Percentiles rank a stretch among this genome's conserved stretches.
These are phyloP conservation scores for Cryphonectria nitschkei DNA, from an alignment of 2,329 filamentous ascomycete genomes.

Conservation along the genomic window DNA sequence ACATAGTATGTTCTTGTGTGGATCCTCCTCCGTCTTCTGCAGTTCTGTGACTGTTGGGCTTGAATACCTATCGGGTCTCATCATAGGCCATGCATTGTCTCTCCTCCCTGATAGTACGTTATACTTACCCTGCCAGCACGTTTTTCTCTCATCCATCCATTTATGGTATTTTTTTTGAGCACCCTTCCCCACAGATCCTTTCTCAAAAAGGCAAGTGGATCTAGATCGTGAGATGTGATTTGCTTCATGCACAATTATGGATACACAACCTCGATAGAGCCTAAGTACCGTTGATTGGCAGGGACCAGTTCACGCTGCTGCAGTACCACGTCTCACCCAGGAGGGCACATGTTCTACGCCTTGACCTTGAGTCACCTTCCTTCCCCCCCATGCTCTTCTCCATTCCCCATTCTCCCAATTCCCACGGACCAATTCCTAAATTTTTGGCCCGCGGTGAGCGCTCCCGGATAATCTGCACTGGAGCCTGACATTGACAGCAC, in stretches of 20 bases:
- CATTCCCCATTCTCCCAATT: background rate
- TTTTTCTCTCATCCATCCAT: background rate
- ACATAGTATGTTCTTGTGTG: background rate
- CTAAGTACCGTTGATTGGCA: conserved; percentile 14
- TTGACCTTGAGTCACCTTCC: background rate
- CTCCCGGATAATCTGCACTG: conserved; percentile 11
- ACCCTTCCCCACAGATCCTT: background rate
- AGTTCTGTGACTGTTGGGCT: conserved; percentile 6
- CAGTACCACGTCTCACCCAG: conserved; percentile 19
- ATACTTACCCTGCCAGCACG: background rate
- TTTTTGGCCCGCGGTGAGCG: conserved; percentile 17
- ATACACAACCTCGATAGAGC: background rate
- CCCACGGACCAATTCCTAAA: background rate
- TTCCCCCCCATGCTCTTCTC: background rate
- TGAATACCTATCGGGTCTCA: background rate
- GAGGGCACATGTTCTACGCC: background rate
- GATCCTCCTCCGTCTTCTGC: background rate
- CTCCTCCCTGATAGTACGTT: background rate
- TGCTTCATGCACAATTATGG: conserved; percentile 1
- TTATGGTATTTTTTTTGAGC: too few relatives aligned
- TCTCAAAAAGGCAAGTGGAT: conserved; percentile 8
- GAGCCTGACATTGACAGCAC: conserved; percentile 20
- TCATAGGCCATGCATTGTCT: background rate
- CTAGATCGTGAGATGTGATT: conserved; percentile 10
- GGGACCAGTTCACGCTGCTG: conserved; percentile 19